Percentiles rank a stretch among this genome's conserved stretches.
phyloP scores from a whole-genome alignment of 805 yeast species.

The Wickerhamiella hasegawae region DNA sequence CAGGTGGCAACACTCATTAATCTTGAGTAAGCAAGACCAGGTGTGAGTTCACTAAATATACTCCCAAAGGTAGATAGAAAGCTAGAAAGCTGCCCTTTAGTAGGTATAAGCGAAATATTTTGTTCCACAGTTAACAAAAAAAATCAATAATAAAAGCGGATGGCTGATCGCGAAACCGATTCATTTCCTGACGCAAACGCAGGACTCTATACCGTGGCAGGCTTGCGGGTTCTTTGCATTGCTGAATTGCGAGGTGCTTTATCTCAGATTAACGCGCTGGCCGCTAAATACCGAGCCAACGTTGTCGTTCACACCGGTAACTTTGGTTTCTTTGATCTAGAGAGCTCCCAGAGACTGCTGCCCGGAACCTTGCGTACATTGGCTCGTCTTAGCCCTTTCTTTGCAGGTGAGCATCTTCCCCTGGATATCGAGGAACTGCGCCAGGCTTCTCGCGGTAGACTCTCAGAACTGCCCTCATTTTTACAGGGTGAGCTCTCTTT shows the following conservation, averaged over 20 bases:
- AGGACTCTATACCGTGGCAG: slow-evolving; percentile 9
- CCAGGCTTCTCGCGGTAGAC: slow-evolving; percentile 23
- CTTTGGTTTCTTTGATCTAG: slow-evolving; percentile 57
- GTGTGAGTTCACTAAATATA: too few relatives aligned
- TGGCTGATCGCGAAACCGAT: too few relatives aligned
- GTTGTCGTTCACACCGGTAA: slow-evolving; percentile 58
- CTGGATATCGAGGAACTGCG: slow-evolving; percentile 33
- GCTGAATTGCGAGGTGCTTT: slow-evolving; percentile 44
- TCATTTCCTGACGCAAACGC: neutral
- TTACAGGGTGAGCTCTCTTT: slow-evolving; percentile 28
- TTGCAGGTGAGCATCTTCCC: slow-evolving; percentile 33
- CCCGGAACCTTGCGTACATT: slow-evolving; percentile 37
- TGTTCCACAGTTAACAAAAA: too few relatives aligned
- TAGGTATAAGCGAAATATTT: too few relatives aligned
- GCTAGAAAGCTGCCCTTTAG: too few relatives aligned
- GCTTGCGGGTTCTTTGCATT: slow-evolving; percentile 29
- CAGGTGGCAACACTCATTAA: too few relatives aligned
- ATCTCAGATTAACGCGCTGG: slow-evolving; percentile 33
- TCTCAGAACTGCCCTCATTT: slow-evolving; percentile 38
- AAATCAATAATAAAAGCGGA: too few relatives aligned
- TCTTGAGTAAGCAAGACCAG: too few relatives aligned
- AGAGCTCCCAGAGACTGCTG: slow-evolving; percentile 36
- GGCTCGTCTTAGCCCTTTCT: slow-evolving; percentile 53
- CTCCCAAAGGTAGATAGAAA: too few relatives aligned
- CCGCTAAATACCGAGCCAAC: slow-evolving; percentile 30